Evolutionary conservation across 805 yeast genomes (phyloP), one percentile per base, ranked within the genome.

Genomic region (Starmerella bombicola): DNA sequence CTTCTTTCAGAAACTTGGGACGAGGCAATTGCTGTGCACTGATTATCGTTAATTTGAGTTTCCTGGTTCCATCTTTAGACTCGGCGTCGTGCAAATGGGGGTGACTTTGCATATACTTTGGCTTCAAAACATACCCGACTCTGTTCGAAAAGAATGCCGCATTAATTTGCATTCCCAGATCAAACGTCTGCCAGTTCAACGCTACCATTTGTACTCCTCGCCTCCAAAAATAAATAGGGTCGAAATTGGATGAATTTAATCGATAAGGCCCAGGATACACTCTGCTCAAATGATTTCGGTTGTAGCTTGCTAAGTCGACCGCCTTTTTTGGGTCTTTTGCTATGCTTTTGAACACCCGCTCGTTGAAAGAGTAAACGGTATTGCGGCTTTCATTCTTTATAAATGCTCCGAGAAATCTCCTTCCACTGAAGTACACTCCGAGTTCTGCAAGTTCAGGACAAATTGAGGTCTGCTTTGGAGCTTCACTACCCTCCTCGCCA

Each of bases 161-260:
- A 57, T 85, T 86, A 9, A 91, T 54, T 55, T 85, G 95, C 55
- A 86, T 88, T 0, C 96, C 95, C 15, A 75, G 43, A 55, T 91
- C 98, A 56, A 74, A 78, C 0, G 91, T 78, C 59, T 88, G 98
- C 96, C 96, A 88, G 56, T 88, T 91, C 0, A 95, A 78, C 0
- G 98, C 97, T 4, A 82, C 97, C 84, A 91, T 74, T 55, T 91
- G 98, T 9, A 71, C 78, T 1, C 99, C 99, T 35, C 70, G 64
- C 37, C 68, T 67, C 98, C 99, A 91, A 54, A 74, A 84, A 1
- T 60, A 58, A 2, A 82, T 60, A 0, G 98, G 97, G 33, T 70
- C 71, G 55, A 83, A 86, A 54, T 91, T 91, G 3, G 81, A 69
- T 1, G 95, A 84, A 38, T 68, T 77, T 47, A 81, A 69, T 30